These are phyloP conservation scores for Sphaceloma murrayae DNA, from an alignment of 2,329 filamentous ascomycete species.

Conservation along the genomic window DNA sequence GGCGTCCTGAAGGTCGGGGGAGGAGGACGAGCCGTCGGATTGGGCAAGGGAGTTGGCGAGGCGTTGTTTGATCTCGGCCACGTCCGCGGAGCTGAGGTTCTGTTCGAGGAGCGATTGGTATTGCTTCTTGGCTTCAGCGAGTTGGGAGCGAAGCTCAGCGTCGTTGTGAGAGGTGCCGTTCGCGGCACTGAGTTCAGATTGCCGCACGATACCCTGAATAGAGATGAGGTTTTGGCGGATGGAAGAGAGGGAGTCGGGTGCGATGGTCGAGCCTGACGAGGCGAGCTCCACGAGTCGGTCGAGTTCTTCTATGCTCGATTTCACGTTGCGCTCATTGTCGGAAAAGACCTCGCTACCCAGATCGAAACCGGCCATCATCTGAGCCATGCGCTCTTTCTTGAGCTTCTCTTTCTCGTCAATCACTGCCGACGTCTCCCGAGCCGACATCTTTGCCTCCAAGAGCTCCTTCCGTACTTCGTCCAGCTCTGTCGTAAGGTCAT, in stretches of 20 bases:
- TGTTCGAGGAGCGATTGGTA: slow-evolving; percentile 75
- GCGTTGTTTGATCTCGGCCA: slow-evolving; percentile 72
- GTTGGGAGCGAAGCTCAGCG: slow-evolving; percentile 63
- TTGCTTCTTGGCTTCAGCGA: slow-evolving; percentile 65
- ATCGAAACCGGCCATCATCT: slow-evolving; percentile 99
- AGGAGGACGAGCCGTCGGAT: slow-evolving; percentile 56
- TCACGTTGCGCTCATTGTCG: slow-evolving; percentile 78
- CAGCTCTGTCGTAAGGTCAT: slow-evolving; percentile 80
- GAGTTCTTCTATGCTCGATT: slow-evolving; percentile 72
- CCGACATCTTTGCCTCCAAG: slow-evolving; percentile 90
- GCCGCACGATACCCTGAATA: slow-evolving; percentile 83
- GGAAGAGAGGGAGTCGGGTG: slow-evolving; percentile 68
- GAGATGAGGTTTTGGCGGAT: slow-evolving; percentile 73
- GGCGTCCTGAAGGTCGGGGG: slow-evolving; percentile 67
- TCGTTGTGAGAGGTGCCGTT: slow-evolving; percentile 46
- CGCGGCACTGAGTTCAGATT: slow-evolving; percentile 78
- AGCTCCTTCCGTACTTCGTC: slow-evolving; percentile 96
- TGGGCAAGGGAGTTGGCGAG: slow-evolving; percentile 70
- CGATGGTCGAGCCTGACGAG: slow-evolving; percentile 65
- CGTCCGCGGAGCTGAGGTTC: slow-evolving; percentile 68
- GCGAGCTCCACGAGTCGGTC: slow-evolving; percentile 70
- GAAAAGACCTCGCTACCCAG: slow-evolving; percentile 88
- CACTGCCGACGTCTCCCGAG: slow-evolving; percentile 82
- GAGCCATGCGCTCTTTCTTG: slow-evolving; percentile 98
- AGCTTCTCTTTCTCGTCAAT: slow-evolving; percentile 96